Base-by-base conservation (phyloP, 140 eudicot species). In the Ambrosia hybrid region DNA sequence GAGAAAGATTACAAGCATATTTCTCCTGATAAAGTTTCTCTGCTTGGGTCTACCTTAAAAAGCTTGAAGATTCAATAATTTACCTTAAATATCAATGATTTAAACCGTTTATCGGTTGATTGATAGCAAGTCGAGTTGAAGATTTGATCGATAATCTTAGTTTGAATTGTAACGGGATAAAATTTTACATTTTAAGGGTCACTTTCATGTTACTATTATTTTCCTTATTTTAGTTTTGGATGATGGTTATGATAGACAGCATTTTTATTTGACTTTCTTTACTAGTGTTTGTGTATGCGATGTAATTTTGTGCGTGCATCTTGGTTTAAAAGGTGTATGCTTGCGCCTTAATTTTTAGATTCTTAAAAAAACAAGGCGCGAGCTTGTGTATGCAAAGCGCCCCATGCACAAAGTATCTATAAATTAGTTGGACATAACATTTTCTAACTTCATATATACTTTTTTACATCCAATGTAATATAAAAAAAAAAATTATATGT, bases 1-100 rank as follows among this genome's bases (percentile, higher is more conserved):
- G 94, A 86, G 79, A 90, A 94, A 73, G 85, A 77, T 73, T 94
- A 94, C 74, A 90, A 88, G 87, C 74, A 76, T 41, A 82, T 65
- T 78, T 84, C 96, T 4, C 83, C 97, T 0, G 68, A 51, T 77
- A 94, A 88, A 75, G 80, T 79, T 36, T 63, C 94, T 36, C 64
- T 88, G 73, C 95, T 90, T 4, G 76, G 2, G 48, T 79, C 94
- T 12, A 46, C 87, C 55, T 78, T 94, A 73, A 78, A 62, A 80
- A 84, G 78, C 86, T 72, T 94, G 79, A 86, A 83, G 71, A 72
- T 89, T 46, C 38, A 58, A 66, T 79, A 73, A 57, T 15, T 39
- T 63, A 6, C 30, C 62, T 57, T 16, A n/a, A 33, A 6, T 3
- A 56, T 34, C 1, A 30, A 17, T 38, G 39, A 62, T 13, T 62